A percentile compares a stretch with the other conserved stretches of the same genome.
Conservation (phyloP, 345 rosid genomes). For the Rhodamnia rubescens region DNA sequence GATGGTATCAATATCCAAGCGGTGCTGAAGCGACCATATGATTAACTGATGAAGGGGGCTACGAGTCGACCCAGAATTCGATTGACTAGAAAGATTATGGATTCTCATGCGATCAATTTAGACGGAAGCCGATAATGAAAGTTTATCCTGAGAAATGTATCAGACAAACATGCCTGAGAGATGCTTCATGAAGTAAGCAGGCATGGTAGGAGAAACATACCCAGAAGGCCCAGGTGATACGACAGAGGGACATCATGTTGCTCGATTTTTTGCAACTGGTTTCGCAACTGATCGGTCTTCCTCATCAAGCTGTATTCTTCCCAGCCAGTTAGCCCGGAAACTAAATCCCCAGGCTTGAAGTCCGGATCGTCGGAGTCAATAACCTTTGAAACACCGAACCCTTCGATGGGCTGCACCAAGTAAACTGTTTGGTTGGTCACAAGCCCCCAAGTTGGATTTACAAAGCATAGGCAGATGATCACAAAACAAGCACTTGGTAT, state of each 20-base stretch:
- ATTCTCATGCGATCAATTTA: neutral
- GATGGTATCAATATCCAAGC: neutral
- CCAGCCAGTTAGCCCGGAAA: neutral
- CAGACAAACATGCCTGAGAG: neutral
- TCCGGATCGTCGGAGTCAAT: neutral
- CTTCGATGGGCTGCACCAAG: neutral
- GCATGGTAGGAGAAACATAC: neutral
- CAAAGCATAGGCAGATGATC: neutral
- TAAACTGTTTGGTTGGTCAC: neutral
- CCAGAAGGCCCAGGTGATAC: neutral
- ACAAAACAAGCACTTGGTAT: neutral
- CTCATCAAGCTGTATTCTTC: neutral
- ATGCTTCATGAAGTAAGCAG: neutral
- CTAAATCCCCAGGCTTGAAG: neutral
- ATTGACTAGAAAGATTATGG: neutral
- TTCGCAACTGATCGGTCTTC: neutral
- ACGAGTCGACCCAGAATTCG: neutral
- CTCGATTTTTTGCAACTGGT: neutral
- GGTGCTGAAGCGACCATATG: neutral
- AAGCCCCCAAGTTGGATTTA: neutral
- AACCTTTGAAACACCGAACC: neutral
- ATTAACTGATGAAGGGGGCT: neutral
- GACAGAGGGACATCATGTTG: neutral
- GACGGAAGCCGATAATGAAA: neutral
- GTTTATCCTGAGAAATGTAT: neutral